These are phyloP conservation scores for Dovyalis caffra DNA, from an alignment of 345 rosid genomes.

Conservation along the genomic window DNA sequence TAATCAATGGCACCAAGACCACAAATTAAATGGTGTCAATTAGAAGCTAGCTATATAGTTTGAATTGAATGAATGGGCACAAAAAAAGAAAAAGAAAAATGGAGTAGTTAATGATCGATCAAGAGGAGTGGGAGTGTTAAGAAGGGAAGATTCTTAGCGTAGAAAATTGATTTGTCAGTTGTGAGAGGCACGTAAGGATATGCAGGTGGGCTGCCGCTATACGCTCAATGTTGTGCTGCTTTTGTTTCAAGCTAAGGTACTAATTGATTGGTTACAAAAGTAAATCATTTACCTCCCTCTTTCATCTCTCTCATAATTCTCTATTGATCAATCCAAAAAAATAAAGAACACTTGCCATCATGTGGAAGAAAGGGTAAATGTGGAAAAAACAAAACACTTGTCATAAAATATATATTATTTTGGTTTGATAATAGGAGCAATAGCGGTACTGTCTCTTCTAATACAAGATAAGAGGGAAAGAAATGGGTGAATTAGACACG, in stretches of 20 bases:
- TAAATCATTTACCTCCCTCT: not conserved
- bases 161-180: not conserved
- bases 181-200: not conserved
- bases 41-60: too few species aligned
- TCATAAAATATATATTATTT: not conserved
- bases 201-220: not conserved
- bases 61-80: too few species aligned
- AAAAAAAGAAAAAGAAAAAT: too few species aligned
- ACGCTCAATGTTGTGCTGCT: not conserved
- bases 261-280: not conserved
- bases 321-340: not conserved
- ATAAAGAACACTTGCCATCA: not conserved
- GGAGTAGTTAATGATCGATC: too few species aligned
- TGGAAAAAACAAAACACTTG: not conserved
- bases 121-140: not conserved
- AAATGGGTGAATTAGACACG: too few species aligned
- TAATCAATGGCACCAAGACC: too few species aligned
- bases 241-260: not conserved
- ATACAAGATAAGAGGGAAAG: too few species aligned
- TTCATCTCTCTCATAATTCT: not conserved
- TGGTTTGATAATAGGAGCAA: too few species aligned
- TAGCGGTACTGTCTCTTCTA: too few species aligned
- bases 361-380: not conserved
- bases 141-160: not conserved
- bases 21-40: too few species aligned